A percentile compares a stretch with the other conserved stretches of the same genome.
phyloP scores from a whole-genome alignment of 2,329 filamentous ascomycete species.

The Coniochaeta sp. region DNA sequence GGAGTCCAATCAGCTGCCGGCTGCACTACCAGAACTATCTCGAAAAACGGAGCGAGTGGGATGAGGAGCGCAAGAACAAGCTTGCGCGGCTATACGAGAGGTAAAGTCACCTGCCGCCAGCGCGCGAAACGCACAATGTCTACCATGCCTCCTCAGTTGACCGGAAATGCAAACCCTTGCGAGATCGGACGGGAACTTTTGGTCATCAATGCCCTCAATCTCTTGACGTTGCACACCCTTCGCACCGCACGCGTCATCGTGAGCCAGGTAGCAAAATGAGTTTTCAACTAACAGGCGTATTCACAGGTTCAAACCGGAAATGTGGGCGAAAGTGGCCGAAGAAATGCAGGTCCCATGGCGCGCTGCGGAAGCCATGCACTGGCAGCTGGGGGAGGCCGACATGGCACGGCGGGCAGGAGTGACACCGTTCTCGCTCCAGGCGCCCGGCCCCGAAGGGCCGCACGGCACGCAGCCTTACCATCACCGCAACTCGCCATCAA shows the following conservation, averaged over 20 bases:
- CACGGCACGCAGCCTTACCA: constrained; percentile 8
- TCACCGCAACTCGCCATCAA: constrained; percentile 29
- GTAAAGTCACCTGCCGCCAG: constrained; percentile 39
- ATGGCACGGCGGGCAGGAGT: constrained; percentile 92
- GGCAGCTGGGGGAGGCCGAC: constrained; percentile 87
- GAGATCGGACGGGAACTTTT: neutral
- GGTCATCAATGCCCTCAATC: neutral
- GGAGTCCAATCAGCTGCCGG: constrained; percentile 89
- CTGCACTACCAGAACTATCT: constrained; percentile 97
- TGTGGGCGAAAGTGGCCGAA: constrained; percentile 94
- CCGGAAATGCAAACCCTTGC: neutral
- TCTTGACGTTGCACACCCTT: neutral
- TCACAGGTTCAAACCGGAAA: constrained; percentile 85
- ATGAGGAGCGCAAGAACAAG: constrained; percentile 96
- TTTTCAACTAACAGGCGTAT: constrained; percentile 12
- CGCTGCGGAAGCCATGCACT: constrained; percentile 96
- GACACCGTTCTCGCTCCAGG: constrained; percentile 67
- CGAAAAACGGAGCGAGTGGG: constrained; percentile 88
- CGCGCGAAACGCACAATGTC: neutral
- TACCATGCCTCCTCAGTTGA: neutral
- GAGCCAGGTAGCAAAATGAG: neutral
- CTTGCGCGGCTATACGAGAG: constrained; percentile 90
- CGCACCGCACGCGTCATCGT: neutral
- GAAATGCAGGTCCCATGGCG: constrained; percentile 95
- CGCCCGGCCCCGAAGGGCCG: constrained; percentile 19